Evolutionary conservation across 306 rosid species (phyloP).

Genomic region (Astragalus membranaceus): DNA sequence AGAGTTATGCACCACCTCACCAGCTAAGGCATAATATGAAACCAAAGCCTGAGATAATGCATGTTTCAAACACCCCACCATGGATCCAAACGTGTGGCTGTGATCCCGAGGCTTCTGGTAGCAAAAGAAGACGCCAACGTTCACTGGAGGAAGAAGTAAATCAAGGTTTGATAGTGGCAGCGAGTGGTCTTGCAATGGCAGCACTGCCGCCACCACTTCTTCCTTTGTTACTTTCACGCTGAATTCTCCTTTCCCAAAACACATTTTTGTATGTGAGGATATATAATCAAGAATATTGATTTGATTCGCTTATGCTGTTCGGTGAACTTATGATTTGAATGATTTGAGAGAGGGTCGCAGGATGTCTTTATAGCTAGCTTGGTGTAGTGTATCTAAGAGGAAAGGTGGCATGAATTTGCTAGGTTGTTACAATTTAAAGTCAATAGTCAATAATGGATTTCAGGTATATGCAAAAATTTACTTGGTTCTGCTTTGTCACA

Average conservation of each 20-base stretch:
- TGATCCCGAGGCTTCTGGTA: background rate
- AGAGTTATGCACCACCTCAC: constrained; percentile 46
- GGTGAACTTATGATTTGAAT: no score
- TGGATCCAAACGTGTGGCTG: background rate
- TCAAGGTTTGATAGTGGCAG: constrained; percentile 72
- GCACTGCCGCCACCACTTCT: constrained; percentile 48
- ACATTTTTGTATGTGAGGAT: background rate
- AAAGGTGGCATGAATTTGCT: no score
- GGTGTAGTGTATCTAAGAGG: no score
- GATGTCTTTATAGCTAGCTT: no score
- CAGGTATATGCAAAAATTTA: no score
- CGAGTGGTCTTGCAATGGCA: constrained; percentile 61
- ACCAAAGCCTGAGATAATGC: constrained; percentile 41
- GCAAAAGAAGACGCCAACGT: constrained; percentile 58
- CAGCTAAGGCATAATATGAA: constrained; percentile 47
- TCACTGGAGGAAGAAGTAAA: constrained; percentile 46
- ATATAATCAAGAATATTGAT: no score
- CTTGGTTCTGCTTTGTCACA: no score
- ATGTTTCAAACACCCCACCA: constrained; percentile 32
- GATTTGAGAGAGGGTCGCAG: no score
- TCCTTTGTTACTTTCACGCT: constrained; percentile 19
- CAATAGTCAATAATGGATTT: no score
- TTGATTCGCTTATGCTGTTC: no score
- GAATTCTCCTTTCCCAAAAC: constrained; percentile 14
- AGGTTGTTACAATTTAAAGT: no score